Evolutionary conservation across 2,329 filamentous ascomycete genomes (phyloP).

Genomic region (Fusarium aywerte): DNA sequence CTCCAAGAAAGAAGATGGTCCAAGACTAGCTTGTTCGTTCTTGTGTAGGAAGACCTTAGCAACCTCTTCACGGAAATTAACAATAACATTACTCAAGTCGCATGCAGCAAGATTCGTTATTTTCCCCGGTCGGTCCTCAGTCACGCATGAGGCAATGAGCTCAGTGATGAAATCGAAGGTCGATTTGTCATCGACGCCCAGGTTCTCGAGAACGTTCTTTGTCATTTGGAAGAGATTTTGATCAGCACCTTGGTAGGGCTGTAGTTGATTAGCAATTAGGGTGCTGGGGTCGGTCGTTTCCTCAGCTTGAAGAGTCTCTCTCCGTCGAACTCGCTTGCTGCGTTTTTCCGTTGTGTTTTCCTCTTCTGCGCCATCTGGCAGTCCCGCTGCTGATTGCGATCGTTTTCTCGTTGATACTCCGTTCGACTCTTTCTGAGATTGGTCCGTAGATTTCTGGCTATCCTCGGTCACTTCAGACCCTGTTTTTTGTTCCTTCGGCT

Average conservation of each 20-base stretch:
- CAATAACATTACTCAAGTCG: conserved; percentile 62
- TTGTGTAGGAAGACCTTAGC: conserved; percentile 65
- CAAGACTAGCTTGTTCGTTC: conserved; percentile 62
- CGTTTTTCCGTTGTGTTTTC: conserved; percentile 68
- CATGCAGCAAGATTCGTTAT: conserved; percentile 58
- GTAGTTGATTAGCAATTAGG: conserved; percentile 64
- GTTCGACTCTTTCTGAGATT: conserved; percentile 50
- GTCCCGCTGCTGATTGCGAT: conserved; percentile 70
- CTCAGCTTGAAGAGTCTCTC: conserved; percentile 63
- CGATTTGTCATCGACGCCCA: conserved; percentile 63
- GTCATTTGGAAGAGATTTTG: conserved; percentile 66
- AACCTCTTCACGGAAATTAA: conserved; percentile 63
- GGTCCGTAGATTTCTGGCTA: conserved; percentile 45
- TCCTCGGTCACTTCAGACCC: conserved; percentile 39
- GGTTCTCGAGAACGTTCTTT: conserved; percentile 64
- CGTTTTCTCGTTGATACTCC: conserved; percentile 65
- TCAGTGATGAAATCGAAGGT: conserved; percentile 60
- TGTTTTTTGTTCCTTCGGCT: conserved; percentile 38
- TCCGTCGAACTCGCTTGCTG: conserved; percentile 71
- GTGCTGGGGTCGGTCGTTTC: conserved; percentile 64
- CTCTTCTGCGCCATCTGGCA: conserved; percentile 66
- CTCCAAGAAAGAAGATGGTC: conserved; percentile 71
- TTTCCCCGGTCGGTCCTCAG: conserved; percentile 62
- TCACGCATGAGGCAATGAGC: conserved; percentile 62
- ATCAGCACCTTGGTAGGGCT: conserved; percentile 67